A percentile compares a stretch with the other conserved stretches of the same genome.
Evolutionary conservation across 495 filamentous ascomycete genomes (phyloP).

Genomic region (Aspergillus wentii): DNA sequence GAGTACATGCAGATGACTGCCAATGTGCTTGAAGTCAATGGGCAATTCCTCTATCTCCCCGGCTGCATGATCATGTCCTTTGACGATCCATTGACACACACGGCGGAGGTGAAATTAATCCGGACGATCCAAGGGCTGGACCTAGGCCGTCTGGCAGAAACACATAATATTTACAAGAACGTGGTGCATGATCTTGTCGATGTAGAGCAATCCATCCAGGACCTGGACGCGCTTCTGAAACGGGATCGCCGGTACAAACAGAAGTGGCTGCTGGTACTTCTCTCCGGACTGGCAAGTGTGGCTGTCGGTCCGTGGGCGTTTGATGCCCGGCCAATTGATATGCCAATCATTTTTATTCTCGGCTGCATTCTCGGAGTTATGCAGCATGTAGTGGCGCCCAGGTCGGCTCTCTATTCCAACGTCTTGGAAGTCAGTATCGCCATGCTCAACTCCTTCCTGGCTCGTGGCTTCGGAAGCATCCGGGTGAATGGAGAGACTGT

Average conservation of each 20-base stretch:
- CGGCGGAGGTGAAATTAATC: conserved; percentile 84
- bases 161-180: conserved; percentile 84
- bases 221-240: conserved; percentile 56
- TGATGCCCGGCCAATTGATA: conserved; percentile 73
- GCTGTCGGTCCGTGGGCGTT: conserved; percentile 81
- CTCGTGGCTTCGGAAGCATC: conserved; percentile 80
- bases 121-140: conserved; percentile 69
- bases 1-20: conserved; percentile 87
- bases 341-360: conserved; percentile 78
- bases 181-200: conserved; percentile 82
- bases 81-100: conserved; percentile 80
- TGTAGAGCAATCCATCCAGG: conserved; percentile 68
- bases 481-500: conserved; percentile 31
- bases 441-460: conserved; percentile 75
- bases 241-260: conserved; percentile 47
- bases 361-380: conserved; percentile 77
- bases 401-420: conserved; percentile 71
- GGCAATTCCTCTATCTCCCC: conserved; percentile 84
- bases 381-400: conserved; percentile 70
- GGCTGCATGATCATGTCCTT: conserved; percentile 94
- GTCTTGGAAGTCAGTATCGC: conserved; percentile 84
- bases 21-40: conserved; percentile 78
- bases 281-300: conserved; percentile 80
- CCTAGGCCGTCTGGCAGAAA: conserved; percentile 73
- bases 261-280: conserved; percentile 61